Evolutionary conservation across 2,329 filamentous ascomycete species (phyloP).

Genomic region (Madurella mycetomatis): DNA sequence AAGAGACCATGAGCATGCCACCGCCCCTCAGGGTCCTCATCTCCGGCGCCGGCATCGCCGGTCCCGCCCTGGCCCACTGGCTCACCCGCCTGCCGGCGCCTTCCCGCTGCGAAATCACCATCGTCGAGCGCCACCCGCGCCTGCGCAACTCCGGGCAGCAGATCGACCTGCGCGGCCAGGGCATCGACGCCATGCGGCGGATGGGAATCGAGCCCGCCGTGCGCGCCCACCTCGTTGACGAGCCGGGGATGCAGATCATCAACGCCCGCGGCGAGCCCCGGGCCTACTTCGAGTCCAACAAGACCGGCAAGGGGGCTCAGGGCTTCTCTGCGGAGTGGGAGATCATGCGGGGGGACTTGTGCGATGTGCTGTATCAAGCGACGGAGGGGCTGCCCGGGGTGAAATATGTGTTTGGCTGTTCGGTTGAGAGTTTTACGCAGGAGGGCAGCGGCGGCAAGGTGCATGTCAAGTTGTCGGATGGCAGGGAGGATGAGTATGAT

Average conservation of each 20-base stretch:
- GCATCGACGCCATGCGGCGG: constrained; percentile 35
- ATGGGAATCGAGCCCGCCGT: constrained; percentile 39
- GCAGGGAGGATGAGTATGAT: constrained; percentile 41
- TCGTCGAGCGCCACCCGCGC: constrained; percentile 38
- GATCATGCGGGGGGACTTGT: constrained; percentile 56
- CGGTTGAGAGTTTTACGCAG: constrained; percentile 29
- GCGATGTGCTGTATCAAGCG: constrained; percentile 44
- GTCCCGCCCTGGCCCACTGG: constrained; percentile 40
- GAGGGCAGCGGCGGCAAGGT: constrained; percentile 22
- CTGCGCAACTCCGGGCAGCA: constrained; percentile 41
- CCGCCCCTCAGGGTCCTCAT: constrained; percentile 44
- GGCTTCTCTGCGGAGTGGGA: constrained; percentile 53
- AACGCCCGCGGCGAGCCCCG: constrained; percentile 35
- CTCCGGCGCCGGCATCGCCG: constrained; percentile 43
- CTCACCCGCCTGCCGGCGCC: constrained; percentile 30
- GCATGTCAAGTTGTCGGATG: constrained; percentile 38
- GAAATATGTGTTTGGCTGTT: constrained; percentile 27
- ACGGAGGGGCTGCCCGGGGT: constrained; percentile 25
- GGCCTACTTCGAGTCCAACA: constrained; percentile 39
- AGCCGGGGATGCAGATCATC: constrained; percentile 46
- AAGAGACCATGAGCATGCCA: background rate
- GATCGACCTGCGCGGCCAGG: constrained; percentile 43
- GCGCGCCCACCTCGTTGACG: constrained; percentile 37
- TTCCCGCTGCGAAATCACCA: constrained; percentile 36
- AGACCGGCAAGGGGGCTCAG: constrained; percentile 40